These are phyloP conservation scores for Venturia asperata DNA, from an alignment of 2,329 filamentous ascomycete species.

Conservation along the genomic window DNA sequence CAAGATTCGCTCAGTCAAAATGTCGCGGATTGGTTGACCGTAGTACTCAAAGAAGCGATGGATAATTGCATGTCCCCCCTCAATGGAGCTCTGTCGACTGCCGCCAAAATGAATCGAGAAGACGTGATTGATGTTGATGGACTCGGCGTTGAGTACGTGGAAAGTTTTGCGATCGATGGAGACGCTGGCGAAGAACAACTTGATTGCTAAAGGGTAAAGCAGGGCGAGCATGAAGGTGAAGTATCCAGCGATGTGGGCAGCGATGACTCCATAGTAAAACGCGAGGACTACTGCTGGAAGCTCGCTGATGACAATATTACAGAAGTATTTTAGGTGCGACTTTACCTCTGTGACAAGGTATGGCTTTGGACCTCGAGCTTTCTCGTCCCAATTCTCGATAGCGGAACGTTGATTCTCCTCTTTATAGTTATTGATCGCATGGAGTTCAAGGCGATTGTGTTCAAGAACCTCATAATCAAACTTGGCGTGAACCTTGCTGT, in stretches of 20 bases:
- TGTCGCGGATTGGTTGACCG: conserved; percentile 3
- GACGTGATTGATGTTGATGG: not conserved
- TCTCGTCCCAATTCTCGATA: not conserved
- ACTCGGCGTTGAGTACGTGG: conserved; percentile 9
- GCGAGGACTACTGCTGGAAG: not conserved
- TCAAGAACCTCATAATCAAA: not conserved
- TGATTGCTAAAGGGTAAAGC: not conserved
- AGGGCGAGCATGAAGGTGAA: not conserved
- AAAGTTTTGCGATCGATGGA: conserved; percentile 1
- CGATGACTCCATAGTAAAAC: not conserved
- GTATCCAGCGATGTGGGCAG: not conserved
- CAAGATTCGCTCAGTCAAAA: not conserved
- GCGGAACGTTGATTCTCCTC: not conserved
- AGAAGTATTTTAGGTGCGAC: not conserved
- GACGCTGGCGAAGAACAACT: not conserved
- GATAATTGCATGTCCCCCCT: not conserved
- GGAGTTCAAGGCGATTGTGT: not conserved
- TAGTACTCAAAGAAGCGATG: conserved; percentile 1
- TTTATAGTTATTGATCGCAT: not conserved
- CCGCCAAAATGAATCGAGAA: not conserved
- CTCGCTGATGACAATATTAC: not conserved
- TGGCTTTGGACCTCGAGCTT: not conserved
- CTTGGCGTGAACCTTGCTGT: not conserved
- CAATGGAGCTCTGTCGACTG: not conserved
- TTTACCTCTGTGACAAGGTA: not conserved